These are phyloP conservation scores for Amylostereum areolatum DNA, from an alignment of 1,284 basidiomycete species.

Conservation along the genomic window DNA sequence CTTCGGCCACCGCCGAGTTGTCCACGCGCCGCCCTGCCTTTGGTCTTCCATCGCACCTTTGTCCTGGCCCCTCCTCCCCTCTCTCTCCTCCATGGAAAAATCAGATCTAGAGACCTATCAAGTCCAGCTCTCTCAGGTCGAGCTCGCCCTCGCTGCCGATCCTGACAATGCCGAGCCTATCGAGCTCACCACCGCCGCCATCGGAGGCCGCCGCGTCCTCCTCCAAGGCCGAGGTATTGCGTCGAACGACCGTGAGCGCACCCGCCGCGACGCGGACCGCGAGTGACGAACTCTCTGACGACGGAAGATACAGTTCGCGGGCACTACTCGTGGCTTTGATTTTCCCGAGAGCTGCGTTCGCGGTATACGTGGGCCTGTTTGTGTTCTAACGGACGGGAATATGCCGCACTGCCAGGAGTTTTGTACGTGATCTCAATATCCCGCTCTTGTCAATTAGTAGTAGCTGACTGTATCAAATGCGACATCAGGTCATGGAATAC, in stretches of 20 bases:
- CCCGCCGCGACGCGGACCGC: no score
- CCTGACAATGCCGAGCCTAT: conserved; percentile 84
- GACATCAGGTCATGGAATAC: no score
- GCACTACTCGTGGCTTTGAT: no score
- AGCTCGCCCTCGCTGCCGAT: conserved; percentile 78
- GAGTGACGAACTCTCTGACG: no score
- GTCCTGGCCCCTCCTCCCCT: neutral
- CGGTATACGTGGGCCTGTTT: no score
- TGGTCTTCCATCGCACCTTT: neutral
- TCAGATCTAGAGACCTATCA: conserved; percentile 85
- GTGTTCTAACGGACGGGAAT: no score
- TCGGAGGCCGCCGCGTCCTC: conserved; percentile 58
- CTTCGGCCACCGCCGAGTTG: neutral
- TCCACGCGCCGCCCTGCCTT: neutral
- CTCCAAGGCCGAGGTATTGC: conserved; percentile 51
- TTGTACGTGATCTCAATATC: no score
- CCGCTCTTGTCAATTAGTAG: no score
- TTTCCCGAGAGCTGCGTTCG: no score
- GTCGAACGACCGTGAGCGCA: conserved; percentile 31
- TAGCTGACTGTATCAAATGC: no score
- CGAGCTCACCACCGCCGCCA: conserved; percentile 72
- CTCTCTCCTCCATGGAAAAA: conserved; percentile 47
- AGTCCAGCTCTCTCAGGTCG: conserved; percentile 87
- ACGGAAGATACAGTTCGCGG: no score
- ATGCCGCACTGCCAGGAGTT: no score